phyloP scores from a whole-genome alignment of 2,329 filamentous ascomycete genomes.

The Fusarium sp. region DNA sequence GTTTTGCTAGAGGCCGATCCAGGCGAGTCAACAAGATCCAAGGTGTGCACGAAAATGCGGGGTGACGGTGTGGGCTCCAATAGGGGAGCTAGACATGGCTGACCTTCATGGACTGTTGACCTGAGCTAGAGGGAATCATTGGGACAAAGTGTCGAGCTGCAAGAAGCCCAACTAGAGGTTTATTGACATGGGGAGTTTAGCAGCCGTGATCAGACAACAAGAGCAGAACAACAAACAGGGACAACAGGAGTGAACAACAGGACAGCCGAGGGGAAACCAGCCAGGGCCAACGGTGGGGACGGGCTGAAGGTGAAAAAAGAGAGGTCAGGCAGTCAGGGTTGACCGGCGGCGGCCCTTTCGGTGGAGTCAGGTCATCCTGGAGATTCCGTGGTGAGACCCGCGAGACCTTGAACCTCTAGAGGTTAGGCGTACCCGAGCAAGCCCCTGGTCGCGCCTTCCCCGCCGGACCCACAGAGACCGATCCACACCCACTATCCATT shows the following conservation, averaged over 20 bases:
- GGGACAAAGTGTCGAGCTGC: neutral
- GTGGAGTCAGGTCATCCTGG: conserved; percentile 30
- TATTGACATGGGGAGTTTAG: neutral
- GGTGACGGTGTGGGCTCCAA: conserved; percentile 36
- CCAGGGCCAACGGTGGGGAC: conserved; percentile 18
- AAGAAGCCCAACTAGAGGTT: conserved; percentile 6
- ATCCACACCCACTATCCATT: neutral
- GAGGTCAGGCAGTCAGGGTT: conserved; percentile 24
- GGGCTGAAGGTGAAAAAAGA: conserved; percentile 10
- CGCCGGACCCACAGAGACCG: conserved; percentile 12
- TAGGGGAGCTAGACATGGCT: conserved; percentile 12
- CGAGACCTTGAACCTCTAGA: conserved; percentile 47
- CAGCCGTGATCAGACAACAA: neutral
- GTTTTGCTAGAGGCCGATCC: conserved; percentile 24
- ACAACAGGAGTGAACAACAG: conserved; percentile 25
- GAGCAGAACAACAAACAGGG: neutral
- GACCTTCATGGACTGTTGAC: neutral
- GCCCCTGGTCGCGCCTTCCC: conserved; percentile 33
- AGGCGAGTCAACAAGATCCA: conserved; percentile 38
- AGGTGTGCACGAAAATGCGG: conserved; percentile 32
- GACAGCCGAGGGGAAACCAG: neutral
- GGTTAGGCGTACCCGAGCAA: conserved; percentile 46
- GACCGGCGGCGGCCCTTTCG: conserved; percentile 13
- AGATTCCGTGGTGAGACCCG: conserved; percentile 43
- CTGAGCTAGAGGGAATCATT: neutral